Evolutionary conservation across 2,329 filamentous ascomycete genomes (phyloP).

Genomic region (Zasmidium angulare): DNA sequence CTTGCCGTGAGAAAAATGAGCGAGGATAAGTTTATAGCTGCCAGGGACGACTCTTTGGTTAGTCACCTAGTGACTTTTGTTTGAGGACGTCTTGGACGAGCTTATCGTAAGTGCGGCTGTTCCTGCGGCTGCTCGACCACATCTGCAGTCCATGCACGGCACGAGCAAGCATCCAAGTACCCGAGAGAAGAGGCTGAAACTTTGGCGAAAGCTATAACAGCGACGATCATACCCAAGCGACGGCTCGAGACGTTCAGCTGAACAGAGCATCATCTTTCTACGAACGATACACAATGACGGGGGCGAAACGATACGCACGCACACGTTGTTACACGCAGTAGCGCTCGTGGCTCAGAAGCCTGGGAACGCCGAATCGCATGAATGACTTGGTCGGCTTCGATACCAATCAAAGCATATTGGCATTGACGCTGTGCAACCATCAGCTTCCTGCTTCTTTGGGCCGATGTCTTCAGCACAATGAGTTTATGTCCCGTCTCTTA

Average conservation of each 20-base stretch:
- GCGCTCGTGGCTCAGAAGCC: neutral
- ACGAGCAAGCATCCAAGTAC: neutral
- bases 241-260: too few relatives aligned
- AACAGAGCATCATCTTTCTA: too few relatives aligned
- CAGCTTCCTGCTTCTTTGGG: too few relatives aligned
- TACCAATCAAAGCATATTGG: neutral
- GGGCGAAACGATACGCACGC: too few relatives aligned
- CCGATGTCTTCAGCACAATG: neutral
- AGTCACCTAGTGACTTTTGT: too few relatives aligned
- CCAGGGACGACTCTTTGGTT: too few relatives aligned
- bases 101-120: neutral
- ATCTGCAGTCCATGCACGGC: neutral
- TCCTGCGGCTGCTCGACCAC: neutral
- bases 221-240: neutral
- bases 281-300: neutral
- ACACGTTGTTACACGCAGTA: neutral
- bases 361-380: too few relatives aligned
- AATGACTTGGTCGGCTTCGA: neutral
- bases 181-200: neutral
- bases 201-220: neutral
- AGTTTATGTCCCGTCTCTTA: neutral
- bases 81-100: too few relatives aligned
- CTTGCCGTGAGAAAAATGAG: too few relatives aligned
- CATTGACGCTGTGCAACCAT: neutral
- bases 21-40: too few relatives aligned